These are phyloP conservation scores for Trichoderma atrobrunneum DNA, from an alignment of 2,329 filamentous ascomycete genomes.

Conservation along the genomic window DNA sequence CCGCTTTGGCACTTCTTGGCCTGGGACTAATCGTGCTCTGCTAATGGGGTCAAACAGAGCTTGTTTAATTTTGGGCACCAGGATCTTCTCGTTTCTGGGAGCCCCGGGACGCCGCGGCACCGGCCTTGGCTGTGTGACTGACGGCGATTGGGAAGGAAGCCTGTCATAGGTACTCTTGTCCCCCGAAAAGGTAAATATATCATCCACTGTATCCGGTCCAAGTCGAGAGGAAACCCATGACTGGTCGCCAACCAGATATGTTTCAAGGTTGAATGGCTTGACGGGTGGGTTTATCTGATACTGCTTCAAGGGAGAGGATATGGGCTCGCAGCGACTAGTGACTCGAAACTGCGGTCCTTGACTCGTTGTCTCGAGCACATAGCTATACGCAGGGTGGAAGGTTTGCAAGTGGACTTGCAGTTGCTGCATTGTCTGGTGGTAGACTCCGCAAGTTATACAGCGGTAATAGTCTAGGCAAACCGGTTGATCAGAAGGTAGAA, in stretches of 20 bases:
- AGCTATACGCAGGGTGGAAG: constrained; percentile 46
- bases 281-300: constrained; percentile 43
- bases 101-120: constrained; percentile 15
- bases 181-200: constrained; percentile 27
- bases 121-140: constrained; percentile 20
- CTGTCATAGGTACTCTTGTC: constrained; percentile 24
- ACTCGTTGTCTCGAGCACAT: constrained; percentile 37
- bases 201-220: constrained; percentile 33
- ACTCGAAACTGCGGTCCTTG: constrained; percentile 42
- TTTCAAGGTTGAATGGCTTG: constrained; percentile 45
- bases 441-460: constrained; percentile 51
- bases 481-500: constrained; percentile 42
- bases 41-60: constrained; percentile 57
- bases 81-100: constrained; percentile 31
- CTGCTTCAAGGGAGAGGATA: constrained; percentile 35
- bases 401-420: constrained; percentile 48
- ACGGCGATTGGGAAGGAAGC: constrained; percentile 27
- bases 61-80: constrained; percentile 50
- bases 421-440: constrained; percentile 46
- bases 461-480: constrained; percentile 48
- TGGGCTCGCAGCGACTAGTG: constrained; percentile 30
- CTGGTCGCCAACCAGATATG: constrained; percentile 44
- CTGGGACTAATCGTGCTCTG: constrained; percentile 50
- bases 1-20: constrained; percentile 45
- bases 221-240: constrained; percentile 45